Conservation (phyloP, 108 stramenopile species). For the Mediolabrus comicus region DNA sequence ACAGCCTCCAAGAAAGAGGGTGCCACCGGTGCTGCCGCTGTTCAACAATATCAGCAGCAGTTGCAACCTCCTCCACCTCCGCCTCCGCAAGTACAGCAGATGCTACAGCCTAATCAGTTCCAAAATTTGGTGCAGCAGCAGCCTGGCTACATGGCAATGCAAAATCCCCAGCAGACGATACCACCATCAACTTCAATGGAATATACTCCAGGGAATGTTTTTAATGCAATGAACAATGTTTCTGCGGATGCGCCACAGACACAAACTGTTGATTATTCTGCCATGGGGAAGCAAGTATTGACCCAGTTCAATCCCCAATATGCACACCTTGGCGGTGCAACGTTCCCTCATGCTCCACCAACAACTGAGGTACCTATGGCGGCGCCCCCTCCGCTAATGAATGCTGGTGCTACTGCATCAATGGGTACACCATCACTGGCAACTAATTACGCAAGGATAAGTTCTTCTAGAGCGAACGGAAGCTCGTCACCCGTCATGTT, state of each 20-base stretch:
- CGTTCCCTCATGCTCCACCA: neutral
- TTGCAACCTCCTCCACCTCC: neutral
- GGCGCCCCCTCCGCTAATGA: neutral
- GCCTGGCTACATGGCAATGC: neutral
- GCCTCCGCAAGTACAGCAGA: neutral
- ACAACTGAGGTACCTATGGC: neutral
- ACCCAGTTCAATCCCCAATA: neutral
- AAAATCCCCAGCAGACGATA: neutral
- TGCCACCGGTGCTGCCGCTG: neutral
- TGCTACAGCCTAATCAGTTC: neutral
- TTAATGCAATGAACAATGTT: neutral
- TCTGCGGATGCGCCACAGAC: neutral
- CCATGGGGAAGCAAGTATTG: neutral
- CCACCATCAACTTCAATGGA: neutral
- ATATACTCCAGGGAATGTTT: neutral
- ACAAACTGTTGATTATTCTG: neutral
- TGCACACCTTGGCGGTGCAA: neutral
- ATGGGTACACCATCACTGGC: neutral
- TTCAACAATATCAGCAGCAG: neutral
- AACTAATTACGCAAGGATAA: neutral
- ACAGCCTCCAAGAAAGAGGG: neutral
- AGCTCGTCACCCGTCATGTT: conserved; percentile 2
- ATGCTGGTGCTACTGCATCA: neutral
- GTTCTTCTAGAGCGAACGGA: no score
- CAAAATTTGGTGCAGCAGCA: neutral